A percentile compares a stretch with the other conserved stretches of the same genome.
Conservation (phyloP, 140 eudicot genomes). For the Cichorium intybus region DNA sequence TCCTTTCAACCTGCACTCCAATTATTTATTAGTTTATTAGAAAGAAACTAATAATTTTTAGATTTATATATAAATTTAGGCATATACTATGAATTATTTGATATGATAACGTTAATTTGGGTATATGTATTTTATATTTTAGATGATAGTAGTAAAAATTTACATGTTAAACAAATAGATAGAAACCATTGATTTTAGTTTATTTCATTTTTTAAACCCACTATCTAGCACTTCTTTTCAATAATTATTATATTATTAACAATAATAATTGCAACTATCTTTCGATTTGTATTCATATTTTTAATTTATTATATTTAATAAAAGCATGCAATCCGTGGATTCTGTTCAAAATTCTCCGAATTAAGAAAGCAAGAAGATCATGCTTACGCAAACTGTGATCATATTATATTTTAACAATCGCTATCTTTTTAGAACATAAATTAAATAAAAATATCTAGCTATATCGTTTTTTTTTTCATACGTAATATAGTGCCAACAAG, state of each 20-base stretch:
- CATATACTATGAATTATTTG: no score
- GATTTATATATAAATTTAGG: no score
- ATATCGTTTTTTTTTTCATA: no score
- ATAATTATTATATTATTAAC: neutral
- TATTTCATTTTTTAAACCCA: conserved; percentile 1
- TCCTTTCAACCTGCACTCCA: conserved; percentile 66
- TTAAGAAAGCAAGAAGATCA: neutral
- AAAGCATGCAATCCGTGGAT: conserved; percentile 25
- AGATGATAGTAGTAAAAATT: neutral
- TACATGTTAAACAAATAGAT: neutral
- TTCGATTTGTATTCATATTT: neutral
- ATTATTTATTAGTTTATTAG: no score
- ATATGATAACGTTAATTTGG: no score
- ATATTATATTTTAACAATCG: neutral
- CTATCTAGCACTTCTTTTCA: conserved; percentile 1
- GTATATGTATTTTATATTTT: no score
- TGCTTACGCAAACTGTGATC: neutral
- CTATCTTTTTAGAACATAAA: neutral
- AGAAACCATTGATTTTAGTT: neutral
- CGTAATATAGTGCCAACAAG: no score
- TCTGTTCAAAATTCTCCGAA: neutral
- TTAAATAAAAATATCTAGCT: no score
- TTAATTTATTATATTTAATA: neutral
- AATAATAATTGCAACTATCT: neutral
- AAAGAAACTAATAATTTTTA: no score